A percentile compares a stretch with the other conserved stretches of the same genome.
Evolutionary conservation across 2,329 filamentous ascomycete species (phyloP).

Genomic region (Daldinia sp.): DNA sequence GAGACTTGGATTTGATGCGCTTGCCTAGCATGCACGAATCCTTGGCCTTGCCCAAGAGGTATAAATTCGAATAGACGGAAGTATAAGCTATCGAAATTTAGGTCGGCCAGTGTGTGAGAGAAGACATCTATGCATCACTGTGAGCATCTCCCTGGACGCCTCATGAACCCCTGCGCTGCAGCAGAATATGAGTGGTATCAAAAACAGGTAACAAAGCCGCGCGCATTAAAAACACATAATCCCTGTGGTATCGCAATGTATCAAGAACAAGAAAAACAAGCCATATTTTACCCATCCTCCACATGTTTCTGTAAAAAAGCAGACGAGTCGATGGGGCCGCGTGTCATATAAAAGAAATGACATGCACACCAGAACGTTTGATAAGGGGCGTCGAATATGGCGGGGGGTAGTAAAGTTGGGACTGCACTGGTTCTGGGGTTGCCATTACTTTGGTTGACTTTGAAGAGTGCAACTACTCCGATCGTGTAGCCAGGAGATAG

Average conservation of each 20-base stretch:
- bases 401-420: constrained; percentile 3
- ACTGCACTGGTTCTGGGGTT: constrained; percentile 9
- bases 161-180: constrained; percentile 32
- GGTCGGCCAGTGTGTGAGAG: constrained; percentile 32
- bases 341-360: constrained; percentile 36
- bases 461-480: constrained; percentile 22
- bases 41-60: constrained; percentile 3
- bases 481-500: constrained; percentile 38
- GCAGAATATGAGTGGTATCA: constrained; percentile 49
- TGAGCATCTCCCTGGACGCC: constrained; percentile 25
- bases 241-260: constrained; percentile 48
- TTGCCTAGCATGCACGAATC: constrained; percentile 18
- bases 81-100: constrained; percentile 33
- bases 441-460: constrained; percentile 15
- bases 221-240: constrained; percentile 40
- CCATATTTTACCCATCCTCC: constrained; percentile 32
- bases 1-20: constrained; percentile 13
- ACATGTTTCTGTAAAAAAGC: constrained; percentile 18
- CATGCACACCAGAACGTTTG: constrained; percentile 22
- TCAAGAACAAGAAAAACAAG: constrained; percentile 42
- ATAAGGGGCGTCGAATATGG: constrained; percentile 15
- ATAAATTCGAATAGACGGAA: constrained; percentile 19
- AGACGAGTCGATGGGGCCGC: constrained; percentile 22
- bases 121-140: constrained; percentile 33
- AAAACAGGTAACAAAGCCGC: constrained; percentile 43